phyloP scores from a whole-genome alignment of 2,329 filamentous ascomycete genomes.

The Claviceps pusilla region DNA sequence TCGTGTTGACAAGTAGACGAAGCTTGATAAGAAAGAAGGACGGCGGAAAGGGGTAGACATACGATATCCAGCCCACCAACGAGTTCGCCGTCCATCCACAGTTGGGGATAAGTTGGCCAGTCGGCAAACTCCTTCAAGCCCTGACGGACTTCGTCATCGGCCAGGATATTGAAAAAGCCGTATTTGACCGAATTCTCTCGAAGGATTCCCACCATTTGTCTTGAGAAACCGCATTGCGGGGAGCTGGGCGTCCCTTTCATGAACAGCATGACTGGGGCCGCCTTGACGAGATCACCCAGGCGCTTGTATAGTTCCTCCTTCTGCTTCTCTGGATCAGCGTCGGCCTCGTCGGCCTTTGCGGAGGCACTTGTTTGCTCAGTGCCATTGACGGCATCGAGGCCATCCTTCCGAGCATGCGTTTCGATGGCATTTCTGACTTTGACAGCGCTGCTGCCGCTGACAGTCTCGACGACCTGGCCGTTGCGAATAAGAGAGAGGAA shows the following conservation, averaged over 20 bases:
- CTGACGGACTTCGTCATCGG: constrained; percentile 92
- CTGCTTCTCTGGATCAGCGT: constrained; percentile 37
- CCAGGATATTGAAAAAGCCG: constrained; percentile 97
- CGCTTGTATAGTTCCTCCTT: constrained; percentile 79
- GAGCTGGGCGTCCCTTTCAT: constrained; percentile 90
- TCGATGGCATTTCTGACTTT: constrained; percentile 80
- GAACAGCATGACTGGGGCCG: constrained; percentile 94
- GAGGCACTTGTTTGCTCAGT: constrained; percentile 22
- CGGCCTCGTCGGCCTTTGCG: constrained; percentile 27
- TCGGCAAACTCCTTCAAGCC: constrained; percentile 95
- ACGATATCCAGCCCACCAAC: constrained; percentile 94
- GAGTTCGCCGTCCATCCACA: constrained; percentile 82
- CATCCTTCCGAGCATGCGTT: constrained; percentile 47
- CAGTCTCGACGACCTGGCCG: constrained; percentile 62
- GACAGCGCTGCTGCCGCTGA: constrained; percentile 78
- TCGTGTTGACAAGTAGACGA: background rate
- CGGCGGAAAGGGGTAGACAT: constrained; percentile 24
- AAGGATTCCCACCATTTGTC: constrained; percentile 74
- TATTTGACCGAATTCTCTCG: constrained; percentile 87
- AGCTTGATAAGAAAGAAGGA: background rate
- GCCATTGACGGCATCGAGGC: constrained; percentile 21
- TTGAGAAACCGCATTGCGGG: constrained; percentile 84
- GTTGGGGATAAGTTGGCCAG: constrained; percentile 93
- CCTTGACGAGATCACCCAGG: constrained; percentile 74
- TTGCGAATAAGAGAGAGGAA: constrained; percentile 73